Evolutionary conservation across 176 grass and related monocot genomes (phyloP).

Genomic region (Miscanthus lutarioriparius): DNA sequence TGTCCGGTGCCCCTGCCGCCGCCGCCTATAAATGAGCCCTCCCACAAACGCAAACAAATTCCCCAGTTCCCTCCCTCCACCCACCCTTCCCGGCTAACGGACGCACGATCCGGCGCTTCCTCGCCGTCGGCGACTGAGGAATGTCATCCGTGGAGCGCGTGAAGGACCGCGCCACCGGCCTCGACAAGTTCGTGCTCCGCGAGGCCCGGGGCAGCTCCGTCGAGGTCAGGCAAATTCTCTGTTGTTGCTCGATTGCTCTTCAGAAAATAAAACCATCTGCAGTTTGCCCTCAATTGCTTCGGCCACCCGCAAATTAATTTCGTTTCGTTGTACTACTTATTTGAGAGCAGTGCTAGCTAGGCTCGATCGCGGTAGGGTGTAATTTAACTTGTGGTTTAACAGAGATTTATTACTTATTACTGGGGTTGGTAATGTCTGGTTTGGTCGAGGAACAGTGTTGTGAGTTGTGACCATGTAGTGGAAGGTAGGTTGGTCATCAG

Average conservation of each 20-base stretch:
- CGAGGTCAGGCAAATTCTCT: slow-evolving; percentile 29
- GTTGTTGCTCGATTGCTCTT: neutral
- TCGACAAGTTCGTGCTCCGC: slow-evolving; percentile 52
- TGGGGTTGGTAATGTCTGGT: neutral
- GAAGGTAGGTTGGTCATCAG: slow-evolving; percentile 10
- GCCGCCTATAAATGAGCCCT: neutral
- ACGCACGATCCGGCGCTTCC: neutral
- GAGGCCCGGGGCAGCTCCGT: slow-evolving; percentile 43
- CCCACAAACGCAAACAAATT: neutral
- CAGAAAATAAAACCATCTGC: neutral
- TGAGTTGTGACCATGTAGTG: slow-evolving; percentile 29
- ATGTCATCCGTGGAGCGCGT: slow-evolving; percentile 49
- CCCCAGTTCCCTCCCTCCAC: neutral
- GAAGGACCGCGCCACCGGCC: slow-evolving; percentile 39
- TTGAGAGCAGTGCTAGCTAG: neutral
- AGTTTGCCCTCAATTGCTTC: neutral
- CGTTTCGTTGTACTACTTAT: neutral
- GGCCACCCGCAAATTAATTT: neutral
- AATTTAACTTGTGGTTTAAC: neutral
- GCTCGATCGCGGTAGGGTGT: neutral
- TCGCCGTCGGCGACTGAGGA: neutral
- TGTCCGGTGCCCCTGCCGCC: neutral
- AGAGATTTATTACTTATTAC: neutral
- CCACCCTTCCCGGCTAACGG: neutral
- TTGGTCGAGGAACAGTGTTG: neutral